Conservation (phyloP, 1,284 basidiomycete species). For the Puccinia polysora region DNA sequence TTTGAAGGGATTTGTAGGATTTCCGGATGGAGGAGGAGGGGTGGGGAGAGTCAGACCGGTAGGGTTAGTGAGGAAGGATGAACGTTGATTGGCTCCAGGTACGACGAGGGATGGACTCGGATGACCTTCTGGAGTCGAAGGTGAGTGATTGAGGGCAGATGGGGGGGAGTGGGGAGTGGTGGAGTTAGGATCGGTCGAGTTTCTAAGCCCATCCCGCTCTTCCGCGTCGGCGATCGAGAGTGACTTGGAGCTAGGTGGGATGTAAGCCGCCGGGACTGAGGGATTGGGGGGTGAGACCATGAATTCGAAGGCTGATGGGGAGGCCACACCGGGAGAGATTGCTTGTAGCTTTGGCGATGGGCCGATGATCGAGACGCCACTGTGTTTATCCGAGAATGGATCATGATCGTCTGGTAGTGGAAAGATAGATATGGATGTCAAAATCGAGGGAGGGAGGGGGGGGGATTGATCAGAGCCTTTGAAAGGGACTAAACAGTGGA, state of each 20-base stretch:
- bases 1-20: not conserved
- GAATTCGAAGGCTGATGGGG: constrained; percentile 8
- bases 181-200: too few relatives aligned
- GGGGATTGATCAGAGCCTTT: too few relatives aligned
- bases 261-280: not conserved
- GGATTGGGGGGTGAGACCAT: not conserved
- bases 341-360: not conserved
- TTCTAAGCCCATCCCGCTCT: too few relatives aligned
- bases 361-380: not conserved
- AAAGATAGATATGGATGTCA: too few relatives aligned
- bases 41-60: not conserved
- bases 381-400: constrained; percentile 32
- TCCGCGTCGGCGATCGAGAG: constrained; percentile 12
- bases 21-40: constrained; percentile 8
- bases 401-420: not conserved
- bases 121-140: too few relatives aligned
- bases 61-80: not conserved
- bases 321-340: not conserved
- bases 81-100: not conserved
- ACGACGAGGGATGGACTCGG: not conserved
- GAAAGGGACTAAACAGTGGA: too few relatives aligned
- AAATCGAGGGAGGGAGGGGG: too few relatives aligned
- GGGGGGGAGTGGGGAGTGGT: not conserved
- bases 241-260: constrained; percentile 11
- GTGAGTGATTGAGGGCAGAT: too few relatives aligned